These are phyloP conservation scores for Metrosideros polymorpha DNA, from an alignment of 441 rosid species.

Conservation along the genomic window DNA sequence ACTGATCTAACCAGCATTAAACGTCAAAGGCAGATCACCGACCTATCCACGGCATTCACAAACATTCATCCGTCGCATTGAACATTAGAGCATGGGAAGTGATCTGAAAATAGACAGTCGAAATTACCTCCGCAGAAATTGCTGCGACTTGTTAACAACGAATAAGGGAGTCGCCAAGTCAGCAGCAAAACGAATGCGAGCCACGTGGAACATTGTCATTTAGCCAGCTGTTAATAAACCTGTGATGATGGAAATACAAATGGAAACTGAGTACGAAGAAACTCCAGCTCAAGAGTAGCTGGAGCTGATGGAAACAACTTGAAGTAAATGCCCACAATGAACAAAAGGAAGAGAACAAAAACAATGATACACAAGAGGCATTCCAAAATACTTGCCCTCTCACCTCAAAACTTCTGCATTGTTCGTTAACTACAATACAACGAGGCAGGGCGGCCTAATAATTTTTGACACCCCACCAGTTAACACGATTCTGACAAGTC, in stretches of 20 bases:
- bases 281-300: not conserved
- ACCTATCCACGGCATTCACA: not conserved
- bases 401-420: not conserved
- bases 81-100: not conserved
- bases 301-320: not conserved
- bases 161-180: not conserved
- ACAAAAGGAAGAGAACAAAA: not conserved
- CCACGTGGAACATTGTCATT: not conserved
- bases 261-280: not conserved
- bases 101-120: not conserved
- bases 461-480: not conserved
- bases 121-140: not conserved
- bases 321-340: not conserved
- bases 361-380: not conserved
- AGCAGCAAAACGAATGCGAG: not conserved
- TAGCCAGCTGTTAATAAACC: not conserved
- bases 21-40: not conserved
- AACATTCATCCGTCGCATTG: not conserved
- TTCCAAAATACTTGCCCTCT: not conserved
- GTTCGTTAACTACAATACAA: not conserved
- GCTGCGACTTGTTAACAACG: not conserved
- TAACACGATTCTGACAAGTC: not conserved
- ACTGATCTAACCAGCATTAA: not conserved
- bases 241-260: not conserved
- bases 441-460: slow-evolving; percentile 10